Evolutionary conservation across 371 early-diverging fungal genomes (phyloP), one percentile per base, ranked within the genome.

Genomic region (Mucor saturninus): DNA sequence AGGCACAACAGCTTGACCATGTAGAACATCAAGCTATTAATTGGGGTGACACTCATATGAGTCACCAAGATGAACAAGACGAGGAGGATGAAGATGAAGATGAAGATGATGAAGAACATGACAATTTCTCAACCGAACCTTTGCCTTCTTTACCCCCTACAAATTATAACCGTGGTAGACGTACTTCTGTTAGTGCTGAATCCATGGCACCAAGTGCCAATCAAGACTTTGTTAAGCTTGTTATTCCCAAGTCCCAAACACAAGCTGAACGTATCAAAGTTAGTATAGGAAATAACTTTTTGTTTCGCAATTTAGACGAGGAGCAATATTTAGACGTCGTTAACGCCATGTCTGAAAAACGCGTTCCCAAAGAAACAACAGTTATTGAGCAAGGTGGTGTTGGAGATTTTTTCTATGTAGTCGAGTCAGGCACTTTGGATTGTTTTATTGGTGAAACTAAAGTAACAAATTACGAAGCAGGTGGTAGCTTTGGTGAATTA

Each of bases 351-450:
- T 86, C 89, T 35, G 98, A 98, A 75, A 96, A 95, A 77, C 77
- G 74, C 13, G 91, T 96, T 32, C 28, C 59, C 26, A 50, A 78
- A 9, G 92, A 89, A 29, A 92, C 91, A 62, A 87, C 80, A 48
- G 88, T 99, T 40, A 98, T 99, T 68, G 87, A 85, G 55, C 98
- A 99, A 77, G 99, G 98, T 40, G 98, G 90, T 49, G 93, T 94
- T 10, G 99, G 98, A 42, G 98, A 97, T 81, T 97, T 84, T 78
- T 98, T 99, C 74, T 99, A 99, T 77, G 92, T 98, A 10, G 97
- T 98, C 30, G 99, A 99, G 70, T 85, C 86, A 35, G 99, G 99
- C 51, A 86, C 90, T 28, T 90, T 99, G 76, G 98, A 98, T 67
- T 94, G 98, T 45, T 91, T 89, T 76, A 93, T 97, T 76, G 63